These are phyloP conservation scores for Tuber melanosporum DNA, from an alignment of 495 filamentous ascomycete genomes.

Conservation along the genomic window DNA sequence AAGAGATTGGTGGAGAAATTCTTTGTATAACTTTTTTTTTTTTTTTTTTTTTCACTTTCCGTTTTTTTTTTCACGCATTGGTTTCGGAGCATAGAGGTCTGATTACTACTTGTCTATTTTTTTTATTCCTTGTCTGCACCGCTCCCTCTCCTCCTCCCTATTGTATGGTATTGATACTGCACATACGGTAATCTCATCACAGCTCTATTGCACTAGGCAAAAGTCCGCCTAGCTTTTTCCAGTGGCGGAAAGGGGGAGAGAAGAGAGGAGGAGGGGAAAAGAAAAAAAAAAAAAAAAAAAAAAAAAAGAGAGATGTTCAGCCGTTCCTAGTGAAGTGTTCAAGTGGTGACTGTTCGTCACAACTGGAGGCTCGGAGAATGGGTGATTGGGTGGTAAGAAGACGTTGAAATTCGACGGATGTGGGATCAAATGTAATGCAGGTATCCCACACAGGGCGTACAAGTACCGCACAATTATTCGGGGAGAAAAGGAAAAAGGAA, in stretches of 20 bases:
- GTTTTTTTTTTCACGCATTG: background rate
- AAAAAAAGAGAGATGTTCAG: background rate
- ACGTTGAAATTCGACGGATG: background rate
- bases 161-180: background rate
- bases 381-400: background rate
- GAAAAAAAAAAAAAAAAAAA: background rate
- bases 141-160: background rate
- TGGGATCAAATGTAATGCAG: background rate
- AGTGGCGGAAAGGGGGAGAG: background rate
- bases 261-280: no score
- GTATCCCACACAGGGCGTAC: background rate
- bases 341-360: background rate
- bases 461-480: no score
- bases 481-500: background rate
- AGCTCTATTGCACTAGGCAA: background rate
- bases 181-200: background rate
- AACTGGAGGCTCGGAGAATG: background rate
- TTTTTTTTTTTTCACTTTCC: conserved; percentile 1
- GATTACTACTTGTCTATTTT: background rate
- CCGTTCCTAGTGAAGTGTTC: background rate
- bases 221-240: background rate
- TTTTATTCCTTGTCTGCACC: background rate
- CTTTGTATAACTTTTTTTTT: conserved; percentile 21
- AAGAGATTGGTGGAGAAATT: conserved; percentile 18
- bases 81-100: background rate